Percentiles rank a stretch among this genome's conserved stretches.
Evolutionary conservation across 2,329 filamentous ascomycete genomes (phyloP).

Genomic region (Aureobasidium sp.): DNA sequence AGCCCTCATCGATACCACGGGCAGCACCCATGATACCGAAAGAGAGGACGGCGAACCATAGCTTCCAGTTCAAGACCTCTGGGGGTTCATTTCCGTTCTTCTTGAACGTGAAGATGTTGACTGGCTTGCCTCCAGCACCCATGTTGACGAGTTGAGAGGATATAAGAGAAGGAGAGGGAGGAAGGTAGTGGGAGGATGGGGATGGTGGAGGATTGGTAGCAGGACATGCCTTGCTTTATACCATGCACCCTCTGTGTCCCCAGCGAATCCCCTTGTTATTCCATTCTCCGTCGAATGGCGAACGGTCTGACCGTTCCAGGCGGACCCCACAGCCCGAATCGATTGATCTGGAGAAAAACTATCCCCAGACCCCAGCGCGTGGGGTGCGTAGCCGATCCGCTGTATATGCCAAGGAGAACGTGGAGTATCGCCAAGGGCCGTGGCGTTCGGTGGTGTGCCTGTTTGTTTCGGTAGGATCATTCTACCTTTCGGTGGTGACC

Average conservation of each 20-base stretch:
- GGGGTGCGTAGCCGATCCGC: conserved; percentile 1
- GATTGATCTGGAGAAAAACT: conserved; percentile 4
- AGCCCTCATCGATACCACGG: conserved; percentile 67
- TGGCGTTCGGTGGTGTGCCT: conserved; percentile 1
- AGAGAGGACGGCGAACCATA: conserved; percentile 64
- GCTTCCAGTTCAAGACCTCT: conserved; percentile 65
- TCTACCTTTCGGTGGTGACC: conserved; percentile 6
- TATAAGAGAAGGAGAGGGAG: neutral
- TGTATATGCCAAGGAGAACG: neutral
- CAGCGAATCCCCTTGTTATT: neutral
- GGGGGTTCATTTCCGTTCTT: conserved; percentile 57
- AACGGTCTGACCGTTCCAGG: conserved; percentile 6
- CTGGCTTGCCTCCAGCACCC: conserved; percentile 20
- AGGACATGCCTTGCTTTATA: conserved; percentile 14
- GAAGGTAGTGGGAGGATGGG: neutral
- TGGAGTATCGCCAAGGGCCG: conserved; percentile 2
- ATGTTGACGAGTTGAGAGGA: conserved; percentile 8
- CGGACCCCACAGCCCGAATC: neutral
- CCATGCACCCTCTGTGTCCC: neutral
- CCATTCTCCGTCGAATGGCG: neutral
- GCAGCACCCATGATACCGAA: conserved; percentile 59
- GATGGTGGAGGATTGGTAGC: neutral
- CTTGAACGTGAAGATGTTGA: conserved; percentile 33
- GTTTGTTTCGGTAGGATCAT: neutral
- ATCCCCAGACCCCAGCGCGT: conserved; percentile 1